These are phyloP conservation scores for Xylariales sp. DNA, from an alignment of 2,329 filamentous ascomycete species.

Conservation along the genomic window DNA sequence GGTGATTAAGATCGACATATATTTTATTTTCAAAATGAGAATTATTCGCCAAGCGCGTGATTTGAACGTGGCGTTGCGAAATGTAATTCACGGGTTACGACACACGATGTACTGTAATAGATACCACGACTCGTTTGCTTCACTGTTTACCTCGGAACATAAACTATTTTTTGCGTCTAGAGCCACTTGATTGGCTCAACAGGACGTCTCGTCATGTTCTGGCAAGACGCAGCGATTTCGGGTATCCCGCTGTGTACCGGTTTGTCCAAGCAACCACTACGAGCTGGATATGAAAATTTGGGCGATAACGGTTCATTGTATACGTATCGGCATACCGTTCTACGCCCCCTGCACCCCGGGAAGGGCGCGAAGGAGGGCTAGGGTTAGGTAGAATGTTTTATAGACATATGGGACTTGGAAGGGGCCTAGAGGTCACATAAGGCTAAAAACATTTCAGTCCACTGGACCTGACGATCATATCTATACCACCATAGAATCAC, in stretches of 20 bases:
- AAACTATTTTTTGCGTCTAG: not conserved
- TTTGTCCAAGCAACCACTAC: not conserved
- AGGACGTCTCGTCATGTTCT: not conserved
- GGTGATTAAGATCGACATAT: conserved; percentile 24
- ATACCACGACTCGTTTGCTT: conserved; percentile 31
- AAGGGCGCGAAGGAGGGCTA: too few species aligned
- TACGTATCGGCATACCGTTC: not conserved
- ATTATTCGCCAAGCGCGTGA: conserved; percentile 10
- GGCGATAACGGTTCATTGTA: not conserved
- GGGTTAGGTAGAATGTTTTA: not conserved
- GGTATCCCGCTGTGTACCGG: too few species aligned
- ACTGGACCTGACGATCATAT: too few species aligned
- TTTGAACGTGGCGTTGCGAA: conserved; percentile 16
- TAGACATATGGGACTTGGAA: not conserved
- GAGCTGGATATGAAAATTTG: not conserved
- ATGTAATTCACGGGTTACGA: conserved; percentile 35
- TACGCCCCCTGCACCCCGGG: not conserved
- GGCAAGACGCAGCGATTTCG: not conserved
- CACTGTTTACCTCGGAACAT: not conserved
- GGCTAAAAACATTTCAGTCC: too few species aligned
- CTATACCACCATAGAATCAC: too few species aligned
- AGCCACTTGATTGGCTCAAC: not conserved
- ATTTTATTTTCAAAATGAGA: conserved; percentile 15
- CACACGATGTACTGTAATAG: conserved; percentile 33
- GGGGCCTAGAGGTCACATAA: not conserved